Conservation (phyloP, 768 basidiomycete genomes). For the Trametes villosa region DNA sequence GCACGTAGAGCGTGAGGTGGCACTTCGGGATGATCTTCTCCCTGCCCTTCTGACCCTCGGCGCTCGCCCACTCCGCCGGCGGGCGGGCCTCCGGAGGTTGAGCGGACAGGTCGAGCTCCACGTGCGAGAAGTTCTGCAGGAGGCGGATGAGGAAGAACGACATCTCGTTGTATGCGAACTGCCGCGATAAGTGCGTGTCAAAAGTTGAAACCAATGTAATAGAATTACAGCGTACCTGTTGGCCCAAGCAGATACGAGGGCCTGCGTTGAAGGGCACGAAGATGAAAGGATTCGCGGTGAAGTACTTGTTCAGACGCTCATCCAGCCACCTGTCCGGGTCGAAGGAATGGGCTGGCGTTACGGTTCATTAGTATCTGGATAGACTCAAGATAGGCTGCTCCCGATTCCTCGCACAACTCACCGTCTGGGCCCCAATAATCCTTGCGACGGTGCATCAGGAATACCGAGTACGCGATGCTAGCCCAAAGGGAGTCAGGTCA, state of each 20-base stretch:
- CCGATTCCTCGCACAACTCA: conserved; percentile 1
- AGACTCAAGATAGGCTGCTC: too few species aligned
- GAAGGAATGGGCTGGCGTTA: conserved; percentile 49
- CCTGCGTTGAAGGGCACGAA: conserved; percentile 74
- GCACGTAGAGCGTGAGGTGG: conserved; percentile 49
- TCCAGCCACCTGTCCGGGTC: conserved; percentile 73
- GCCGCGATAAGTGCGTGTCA: neutral
- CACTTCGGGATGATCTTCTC: conserved; percentile 46
- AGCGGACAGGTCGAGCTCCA: conserved; percentile 44
- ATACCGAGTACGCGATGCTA: conserved; percentile 33
- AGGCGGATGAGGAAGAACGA: conserved; percentile 59
- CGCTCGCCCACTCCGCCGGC: conserved; percentile 38
- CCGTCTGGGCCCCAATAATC: conserved; percentile 64
- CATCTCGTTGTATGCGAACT: conserved; percentile 61
- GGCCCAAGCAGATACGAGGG: conserved; percentile 65
- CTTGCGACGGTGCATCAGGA: conserved; percentile 43
- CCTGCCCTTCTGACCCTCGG: conserved; percentile 40
- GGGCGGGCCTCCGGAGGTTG: conserved; percentile 38
- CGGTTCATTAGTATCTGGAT: too few species aligned
- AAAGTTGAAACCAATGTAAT: neutral
- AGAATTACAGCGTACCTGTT: conserved; percentile 36
- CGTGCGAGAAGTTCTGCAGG: conserved; percentile 50
- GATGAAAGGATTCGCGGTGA: conserved; percentile 65
- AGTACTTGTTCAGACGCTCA: conserved; percentile 53
- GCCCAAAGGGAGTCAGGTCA: neutral